Conservation (phyloP, 2,329 filamentous ascomycete species). For the Lachnellula occidentalis region DNA sequence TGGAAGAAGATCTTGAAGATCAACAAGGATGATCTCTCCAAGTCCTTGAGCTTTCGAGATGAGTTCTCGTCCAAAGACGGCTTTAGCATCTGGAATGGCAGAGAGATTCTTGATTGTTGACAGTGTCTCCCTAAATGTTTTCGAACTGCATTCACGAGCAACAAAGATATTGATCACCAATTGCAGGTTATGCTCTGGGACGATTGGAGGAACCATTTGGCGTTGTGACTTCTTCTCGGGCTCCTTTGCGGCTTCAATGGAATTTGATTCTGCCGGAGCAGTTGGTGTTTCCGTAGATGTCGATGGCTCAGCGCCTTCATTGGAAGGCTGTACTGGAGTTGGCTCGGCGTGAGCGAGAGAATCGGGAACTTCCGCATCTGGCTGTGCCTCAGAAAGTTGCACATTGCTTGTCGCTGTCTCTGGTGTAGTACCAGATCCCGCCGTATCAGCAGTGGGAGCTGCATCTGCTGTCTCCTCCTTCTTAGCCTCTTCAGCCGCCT, state of each 20-base stretch:
- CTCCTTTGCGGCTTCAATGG: constrained; percentile 26
- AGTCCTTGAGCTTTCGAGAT: constrained; percentile 80
- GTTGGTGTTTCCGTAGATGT: constrained; percentile 16
- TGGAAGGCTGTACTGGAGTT: constrained; percentile 4
- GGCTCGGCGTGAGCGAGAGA: constrained; percentile 6
- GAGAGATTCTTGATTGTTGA: constrained; percentile 99
- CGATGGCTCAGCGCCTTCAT: constrained; percentile 17
- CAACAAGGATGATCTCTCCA: constrained; percentile 76
- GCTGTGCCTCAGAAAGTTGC: constrained; percentile 7
- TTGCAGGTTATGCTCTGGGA: constrained; percentile 83
- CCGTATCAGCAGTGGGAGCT: constrained; percentile 20
- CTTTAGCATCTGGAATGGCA: constrained; percentile 82
- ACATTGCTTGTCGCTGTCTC: constrained; percentile 15
- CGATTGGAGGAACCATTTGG: constrained; percentile 71
- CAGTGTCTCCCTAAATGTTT: constrained; percentile 95
- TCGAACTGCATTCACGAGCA: constrained; percentile 91
- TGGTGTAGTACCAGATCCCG: constrained; percentile 22
- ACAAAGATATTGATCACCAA: constrained; percentile 96
- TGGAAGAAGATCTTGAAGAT: constrained; percentile 77
- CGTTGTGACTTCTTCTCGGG: constrained; percentile 29
- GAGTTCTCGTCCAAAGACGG: constrained; percentile 87
- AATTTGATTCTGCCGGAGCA: constrained; percentile 21
- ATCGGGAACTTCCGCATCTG: constrained; percentile 12
- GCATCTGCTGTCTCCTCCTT: constrained; percentile 33
- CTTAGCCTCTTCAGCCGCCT: constrained; percentile 52